Base-by-base conservation (phyloP, 2,329 filamentous ascomycete species). In the Fusarium aywerte region DNA sequence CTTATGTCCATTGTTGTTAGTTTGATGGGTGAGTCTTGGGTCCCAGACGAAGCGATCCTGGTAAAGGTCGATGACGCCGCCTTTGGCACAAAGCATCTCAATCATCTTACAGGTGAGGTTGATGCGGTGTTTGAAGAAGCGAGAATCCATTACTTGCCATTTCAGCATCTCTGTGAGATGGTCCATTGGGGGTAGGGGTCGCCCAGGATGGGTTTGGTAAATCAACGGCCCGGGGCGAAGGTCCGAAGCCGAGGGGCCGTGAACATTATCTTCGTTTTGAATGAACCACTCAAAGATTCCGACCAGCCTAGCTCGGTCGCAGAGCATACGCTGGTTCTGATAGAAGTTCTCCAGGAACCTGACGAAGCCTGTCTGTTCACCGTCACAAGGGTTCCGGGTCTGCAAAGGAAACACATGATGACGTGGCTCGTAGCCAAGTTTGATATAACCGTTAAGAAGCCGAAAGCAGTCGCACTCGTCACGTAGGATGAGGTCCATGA, bases 161-260 rank as follows among this genome's bases (percentile, higher is more conserved):
- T 57, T 62, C 18, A 63, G 23, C 50, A 62, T 63, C 10, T 62
- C 60, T 1, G 39, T 36, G 10, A 62, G 13, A 36, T 63, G 60
- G 13, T 62, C 44, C 7, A 57, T 51, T 3, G 53, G 35, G 2
- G 35, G 29, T 10, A 35, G 39, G 2, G 50, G 57, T 15, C 29
- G 20, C 20, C 39, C 44, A 5, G 10, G 10, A 7, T 8, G 23
- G 0, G 38, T 36, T 8, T 15, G 16, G 23, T 56, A 32, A 7
- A 31, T 36, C 27, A 18, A 12, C 5, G 25, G 11, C 8, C 11
- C 5, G 3, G 23, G n/a, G 2, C 11, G 7, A 16, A 61, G 18
- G 13, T 62, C 48, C 5, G 56, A 62, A 11, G 43, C 56, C 4
- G 59, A 62, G 3, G 6, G 16, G 3, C 6, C 9, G 16, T 56